Conservation (phyloP, 345 rosid species). For the Lenwebbia sp. region DNA sequence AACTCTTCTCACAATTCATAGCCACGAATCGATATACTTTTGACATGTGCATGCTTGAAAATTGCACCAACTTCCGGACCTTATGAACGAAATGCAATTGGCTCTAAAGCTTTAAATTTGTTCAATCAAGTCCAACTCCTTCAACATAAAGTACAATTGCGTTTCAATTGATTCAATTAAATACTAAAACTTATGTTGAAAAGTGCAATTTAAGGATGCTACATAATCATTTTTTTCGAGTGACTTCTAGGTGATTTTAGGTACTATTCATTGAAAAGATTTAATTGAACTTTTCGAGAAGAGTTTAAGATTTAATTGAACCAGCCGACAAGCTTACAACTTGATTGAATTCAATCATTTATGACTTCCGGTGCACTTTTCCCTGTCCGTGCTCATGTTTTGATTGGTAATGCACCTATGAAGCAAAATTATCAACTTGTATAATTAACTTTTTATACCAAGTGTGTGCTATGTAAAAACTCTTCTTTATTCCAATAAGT, state of each 20-base stretch:
- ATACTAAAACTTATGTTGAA: background rate
- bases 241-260: background rate
- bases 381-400: background rate
- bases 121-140: background rate
- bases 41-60: background rate
- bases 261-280: background rate
- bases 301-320: background rate
- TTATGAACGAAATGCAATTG: background rate
- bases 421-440: background rate
- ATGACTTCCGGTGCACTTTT: background rate
- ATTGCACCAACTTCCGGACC: background rate
- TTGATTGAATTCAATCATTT: background rate
- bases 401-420: background rate
- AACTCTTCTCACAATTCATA: background rate
- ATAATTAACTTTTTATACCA: background rate
- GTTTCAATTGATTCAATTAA: background rate
- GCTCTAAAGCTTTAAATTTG: background rate
- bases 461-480: background rate
- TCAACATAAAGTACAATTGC: background rate
- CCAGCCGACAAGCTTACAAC: rapidly evolving
- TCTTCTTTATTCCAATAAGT: background rate
- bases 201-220: background rate
- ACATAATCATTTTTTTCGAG: background rate
- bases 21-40: background rate
- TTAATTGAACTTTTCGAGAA: background rate